Evolutionary conservation across 495 filamentous ascomycete species (phyloP), one percentile per base, ranked within the genome.

Genomic region (Penicillium turbatum): DNA sequence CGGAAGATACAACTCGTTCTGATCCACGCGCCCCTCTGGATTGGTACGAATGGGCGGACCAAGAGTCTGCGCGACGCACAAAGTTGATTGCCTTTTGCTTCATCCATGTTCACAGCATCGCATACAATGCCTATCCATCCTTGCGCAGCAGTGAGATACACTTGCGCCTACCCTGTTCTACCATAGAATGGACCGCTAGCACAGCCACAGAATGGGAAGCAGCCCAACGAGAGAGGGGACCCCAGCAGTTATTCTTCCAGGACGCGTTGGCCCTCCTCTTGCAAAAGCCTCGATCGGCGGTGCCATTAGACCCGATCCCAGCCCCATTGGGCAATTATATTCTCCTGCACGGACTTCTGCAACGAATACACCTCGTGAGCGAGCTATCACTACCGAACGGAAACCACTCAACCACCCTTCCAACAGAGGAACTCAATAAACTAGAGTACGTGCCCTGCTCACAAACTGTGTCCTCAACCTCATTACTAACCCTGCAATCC

Each of bases 41-140:
- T 16, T 73, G 71, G 71, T 63, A 70, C 45, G 65, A 70, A 37
- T 73, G 71, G 71, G 69, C 65, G 2, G 67, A 73, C 24, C 65
- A 70, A 35, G 71, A 73, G 51, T 70, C 69, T 15, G 53, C 61
- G n/a, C 65, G 71, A 9, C 65, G 71, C 3, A 71, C 71, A 7
- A 66, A 66, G 31, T 60, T 72, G n/a, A 71, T 71, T 13, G 62
- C 71, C 2, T 73, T 73, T 38, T 72, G 68, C 48, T 72, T 72
- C 35, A 66, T 72, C 29, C 69, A 73, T 52, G 62, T 72, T 10
- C 69, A 72, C 42, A 73, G 69, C 34, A 60, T 73, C 16, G 67
- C 71, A 10, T 73, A 70, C 50, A 73, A 73, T 53, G 62, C 63
- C 12, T 72, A 73, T 41, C 71, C 69, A 9, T 67, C 68, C 5